Evolutionary conservation across 2,329 filamentous ascomycete species (phyloP).

Genomic region (Tolypocladium album): DNA sequence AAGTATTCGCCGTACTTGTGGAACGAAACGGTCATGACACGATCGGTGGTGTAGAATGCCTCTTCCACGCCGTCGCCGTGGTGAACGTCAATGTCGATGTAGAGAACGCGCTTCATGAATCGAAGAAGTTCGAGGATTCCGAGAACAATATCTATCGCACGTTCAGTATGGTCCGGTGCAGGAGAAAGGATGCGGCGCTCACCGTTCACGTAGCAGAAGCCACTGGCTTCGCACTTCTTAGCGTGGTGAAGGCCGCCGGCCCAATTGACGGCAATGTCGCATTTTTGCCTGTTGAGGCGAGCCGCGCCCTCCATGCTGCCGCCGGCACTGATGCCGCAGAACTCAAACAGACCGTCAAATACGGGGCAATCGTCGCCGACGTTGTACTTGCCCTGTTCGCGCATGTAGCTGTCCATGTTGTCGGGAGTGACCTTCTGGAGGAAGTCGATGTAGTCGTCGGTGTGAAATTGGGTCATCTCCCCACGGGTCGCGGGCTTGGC

Average conservation of each 20-base stretch:
- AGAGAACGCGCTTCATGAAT: slow-evolving; percentile 88
- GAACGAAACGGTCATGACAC: slow-evolving; percentile 87
- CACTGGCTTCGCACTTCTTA: slow-evolving; percentile 91
- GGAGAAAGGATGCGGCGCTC: slow-evolving; percentile 21
- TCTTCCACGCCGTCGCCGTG: slow-evolving; percentile 90
- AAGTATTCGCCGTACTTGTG: slow-evolving; percentile 98
- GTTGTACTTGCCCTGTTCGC: slow-evolving; percentile 89
- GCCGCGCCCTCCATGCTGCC: slow-evolving; percentile 90
- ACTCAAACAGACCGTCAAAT: slow-evolving; percentile 95
- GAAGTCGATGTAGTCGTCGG: slow-evolving; percentile 91
- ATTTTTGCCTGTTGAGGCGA: slow-evolving; percentile 80
- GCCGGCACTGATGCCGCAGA: slow-evolving; percentile 88
- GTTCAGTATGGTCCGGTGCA: background rate
- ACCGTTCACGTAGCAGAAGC: slow-evolving; percentile 98
- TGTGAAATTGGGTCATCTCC: slow-evolving; percentile 91
- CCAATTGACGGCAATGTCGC: slow-evolving; percentile 98
- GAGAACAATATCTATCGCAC: slow-evolving; percentile 72
- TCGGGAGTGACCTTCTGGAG: slow-evolving; percentile 91
- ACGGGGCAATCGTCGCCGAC: slow-evolving; percentile 96
- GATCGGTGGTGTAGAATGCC: slow-evolving; percentile 85
- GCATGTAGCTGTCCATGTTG: slow-evolving; percentile 90
- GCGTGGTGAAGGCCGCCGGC: slow-evolving; percentile 94
- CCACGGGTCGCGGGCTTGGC: slow-evolving; percentile 79
- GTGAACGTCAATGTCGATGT: slow-evolving; percentile 93
- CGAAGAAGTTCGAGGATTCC: slow-evolving; percentile 87